These are phyloP conservation scores for Yarrowia keelungensis DNA, from an alignment of 805 yeast species.

Conservation along the genomic window DNA sequence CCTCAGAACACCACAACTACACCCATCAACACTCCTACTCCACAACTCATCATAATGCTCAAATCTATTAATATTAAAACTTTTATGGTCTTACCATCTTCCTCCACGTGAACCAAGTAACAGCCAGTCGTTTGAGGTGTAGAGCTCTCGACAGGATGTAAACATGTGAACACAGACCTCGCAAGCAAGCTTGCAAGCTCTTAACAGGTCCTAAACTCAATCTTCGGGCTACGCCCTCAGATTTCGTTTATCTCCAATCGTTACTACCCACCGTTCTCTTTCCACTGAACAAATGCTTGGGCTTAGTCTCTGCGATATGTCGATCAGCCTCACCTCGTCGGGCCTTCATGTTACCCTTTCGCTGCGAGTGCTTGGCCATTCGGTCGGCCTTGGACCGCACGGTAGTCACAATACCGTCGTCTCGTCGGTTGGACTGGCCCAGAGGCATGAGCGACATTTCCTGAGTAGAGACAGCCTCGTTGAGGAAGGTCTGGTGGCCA, in stretches of 20 bases:
- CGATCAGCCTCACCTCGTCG: constrained; percentile 97
- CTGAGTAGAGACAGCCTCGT: constrained; percentile 51
- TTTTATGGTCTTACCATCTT: background rate
- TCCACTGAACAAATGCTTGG: constrained; percentile 95
- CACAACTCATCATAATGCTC: constrained; percentile 4
- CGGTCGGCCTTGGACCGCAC: constrained; percentile 85
- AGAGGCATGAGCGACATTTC: constrained; percentile 55
- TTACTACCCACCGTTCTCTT: constrained; percentile 95
- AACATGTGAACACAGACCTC: too few relatives aligned
- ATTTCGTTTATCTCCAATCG: constrained; percentile 71
- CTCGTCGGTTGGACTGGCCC: constrained; percentile 73
- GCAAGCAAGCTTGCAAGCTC: too few relatives aligned
- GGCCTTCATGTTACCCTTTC: constrained; percentile 90
- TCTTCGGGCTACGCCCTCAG: background rate
- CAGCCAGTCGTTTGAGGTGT: too few relatives aligned
- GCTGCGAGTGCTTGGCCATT: constrained; percentile 86
- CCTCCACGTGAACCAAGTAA: background rate
- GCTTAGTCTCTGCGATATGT: constrained; percentile 80
- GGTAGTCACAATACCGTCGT: constrained; percentile 84
- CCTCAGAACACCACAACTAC: too few relatives aligned
- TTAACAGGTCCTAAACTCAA: background rate
- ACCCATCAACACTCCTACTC: background rate
- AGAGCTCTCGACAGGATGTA: too few relatives aligned
- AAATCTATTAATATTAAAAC: constrained; percentile 17
- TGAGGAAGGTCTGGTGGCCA: constrained; percentile 82